Evolutionary conservation across 352 stramenopile species (phyloP), one percentile per base, ranked within the genome.

Genomic region (Globisporangium alternatum): DNA sequence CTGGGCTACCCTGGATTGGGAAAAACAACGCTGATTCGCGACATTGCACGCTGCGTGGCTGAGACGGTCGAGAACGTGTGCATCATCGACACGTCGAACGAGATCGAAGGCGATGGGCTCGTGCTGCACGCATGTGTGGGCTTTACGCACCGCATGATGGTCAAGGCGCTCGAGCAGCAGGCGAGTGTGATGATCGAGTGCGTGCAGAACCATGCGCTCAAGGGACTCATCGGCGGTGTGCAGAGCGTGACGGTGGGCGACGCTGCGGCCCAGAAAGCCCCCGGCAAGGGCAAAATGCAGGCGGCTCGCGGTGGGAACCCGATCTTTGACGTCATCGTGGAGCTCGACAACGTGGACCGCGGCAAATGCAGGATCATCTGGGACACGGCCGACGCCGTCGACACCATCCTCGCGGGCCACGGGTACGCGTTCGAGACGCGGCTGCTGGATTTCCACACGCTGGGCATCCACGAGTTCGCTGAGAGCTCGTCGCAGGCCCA

Each of bases 81-180:
- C 21, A 91, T 97, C 44, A 86, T 97, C 28, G 91, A 97, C 72
- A 97, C 89, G 28, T 93, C 76, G n/a, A 97, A 97, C 72, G 88
- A 96, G 68, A 97, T 97, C 68, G 86, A 76, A 10, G 89, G 90
- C n/a, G 86, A 95, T 63, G 87, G 89, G n/a, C 62, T 86, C 56
- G 69, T 91, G 53, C 88, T 86, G 25, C 89, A 97, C 62, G 53
- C 49, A 31, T 95, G 86, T 58, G 64, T 96, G 47, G 88, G 88
- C 21, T 77, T 68, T 56, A 77, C 87, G 30, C 60, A 87, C 35
- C 83, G 88, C 33, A 91, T 96, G 79, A 93, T 95, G 83, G 88
- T 97, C 15, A 64, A 63, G 35, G 81, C 71, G n/a, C 66, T 95
- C 1, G 73, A 90, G 43, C 69, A 77, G 9, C 88, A 95, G 70